Evolutionary conservation across 2,329 filamentous ascomycete genomes (phyloP).

Genomic region (Boeremia exigua): DNA sequence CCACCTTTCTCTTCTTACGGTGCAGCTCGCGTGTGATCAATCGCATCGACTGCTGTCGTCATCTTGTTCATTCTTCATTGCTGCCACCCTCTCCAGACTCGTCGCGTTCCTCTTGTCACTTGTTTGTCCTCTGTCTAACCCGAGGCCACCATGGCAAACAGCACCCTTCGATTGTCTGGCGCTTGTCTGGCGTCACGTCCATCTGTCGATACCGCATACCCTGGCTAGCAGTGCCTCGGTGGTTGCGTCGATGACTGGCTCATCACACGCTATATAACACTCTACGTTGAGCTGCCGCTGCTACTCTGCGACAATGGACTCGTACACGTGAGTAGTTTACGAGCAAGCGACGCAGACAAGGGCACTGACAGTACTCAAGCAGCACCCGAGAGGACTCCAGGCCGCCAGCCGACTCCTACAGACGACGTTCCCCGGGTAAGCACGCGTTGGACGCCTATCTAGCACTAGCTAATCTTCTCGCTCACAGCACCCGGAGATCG

Average conservation of each 20-base stretch:
- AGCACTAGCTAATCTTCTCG: slow-evolving; percentile 11
- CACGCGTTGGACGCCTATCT: slow-evolving; percentile 3
- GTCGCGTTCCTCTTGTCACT: slow-evolving; percentile 38
- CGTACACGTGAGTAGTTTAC: slow-evolving; percentile 43
- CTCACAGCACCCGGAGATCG: slow-evolving; percentile 36
- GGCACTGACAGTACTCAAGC: slow-evolving; percentile 21
- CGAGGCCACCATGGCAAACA: slow-evolving; percentile 52
- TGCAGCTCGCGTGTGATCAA: slow-evolving; percentile 40
- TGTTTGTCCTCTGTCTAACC: slow-evolving; percentile 49
- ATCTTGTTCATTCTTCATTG: slow-evolving; percentile 37
- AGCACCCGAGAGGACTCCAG: slow-evolving; percentile 64
- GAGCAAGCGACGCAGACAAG: neutral
- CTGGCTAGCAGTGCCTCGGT: slow-evolving; percentile 22
- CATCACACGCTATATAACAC: slow-evolving; percentile 13
- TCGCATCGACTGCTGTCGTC: slow-evolving; percentile 37
- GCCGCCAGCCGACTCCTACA: slow-evolving; percentile 48
- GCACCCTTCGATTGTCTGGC: slow-evolving; percentile 43
- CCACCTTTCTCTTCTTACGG: slow-evolving; percentile 42
- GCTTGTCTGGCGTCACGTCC: slow-evolving; percentile 30
- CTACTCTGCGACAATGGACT: slow-evolving; percentile 40
- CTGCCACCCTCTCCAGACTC: slow-evolving; percentile 36
- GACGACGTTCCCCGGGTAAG: slow-evolving; percentile 74
- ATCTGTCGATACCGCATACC: slow-evolving; percentile 31
- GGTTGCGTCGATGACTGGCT: slow-evolving; percentile 27
- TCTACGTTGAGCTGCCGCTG: neutral